Conservation (phyloP, 345 rosid genomes). For the Sisymbrium irio region DNA sequence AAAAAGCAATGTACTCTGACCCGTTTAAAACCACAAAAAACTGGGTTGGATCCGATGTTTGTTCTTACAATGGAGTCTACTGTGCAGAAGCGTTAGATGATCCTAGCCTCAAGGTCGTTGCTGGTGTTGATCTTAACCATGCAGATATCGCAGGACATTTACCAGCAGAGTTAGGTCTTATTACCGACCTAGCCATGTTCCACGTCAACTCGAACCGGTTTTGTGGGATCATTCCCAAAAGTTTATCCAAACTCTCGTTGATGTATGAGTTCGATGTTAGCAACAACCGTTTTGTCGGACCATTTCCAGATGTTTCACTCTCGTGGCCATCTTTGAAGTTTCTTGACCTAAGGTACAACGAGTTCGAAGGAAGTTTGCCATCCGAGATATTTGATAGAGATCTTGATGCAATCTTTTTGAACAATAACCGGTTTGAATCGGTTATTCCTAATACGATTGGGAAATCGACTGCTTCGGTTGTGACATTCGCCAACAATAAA, state of each 20-base stretch:
- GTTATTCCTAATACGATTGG: slow-evolving; percentile 51
- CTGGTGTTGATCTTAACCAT: slow-evolving; percentile 66
- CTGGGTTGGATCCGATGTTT: slow-evolving; percentile 64
- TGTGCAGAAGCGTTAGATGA: slow-evolving; percentile 57
- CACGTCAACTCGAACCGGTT: slow-evolving; percentile 73
- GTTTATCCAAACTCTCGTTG: slow-evolving; percentile 41
- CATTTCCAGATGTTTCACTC: slow-evolving; percentile 46
- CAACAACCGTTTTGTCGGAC: slow-evolving; percentile 62
- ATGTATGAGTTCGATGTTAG: slow-evolving; percentile 67
- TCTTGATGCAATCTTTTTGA: slow-evolving; percentile 66
- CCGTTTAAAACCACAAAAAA: slow-evolving; percentile 49
- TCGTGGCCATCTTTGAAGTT: slow-evolving; percentile 46
- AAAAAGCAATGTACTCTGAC: slow-evolving; percentile 54
- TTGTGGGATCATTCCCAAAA: slow-evolving; percentile 62
- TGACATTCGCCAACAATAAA: slow-evolving; percentile 57
- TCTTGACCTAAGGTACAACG: slow-evolving; percentile 56
- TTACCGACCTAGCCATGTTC: slow-evolving; percentile 60
- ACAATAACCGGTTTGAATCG: slow-evolving; percentile 55
- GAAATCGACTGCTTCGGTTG: slow-evolving; percentile 51
- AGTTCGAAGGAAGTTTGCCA: slow-evolving; percentile 66
- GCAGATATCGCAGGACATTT: slow-evolving; percentile 66
- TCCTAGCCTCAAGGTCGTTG: slow-evolving; percentile 43
- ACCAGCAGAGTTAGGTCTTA: slow-evolving; percentile 53
- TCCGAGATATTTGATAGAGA: slow-evolving; percentile 46
- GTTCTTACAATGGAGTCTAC: slow-evolving; percentile 57